Percentiles rank a stretch among this genome's conserved stretches.
Conservation (phyloP, 306 rosid genomes). For the Castanea sativa region DNA sequence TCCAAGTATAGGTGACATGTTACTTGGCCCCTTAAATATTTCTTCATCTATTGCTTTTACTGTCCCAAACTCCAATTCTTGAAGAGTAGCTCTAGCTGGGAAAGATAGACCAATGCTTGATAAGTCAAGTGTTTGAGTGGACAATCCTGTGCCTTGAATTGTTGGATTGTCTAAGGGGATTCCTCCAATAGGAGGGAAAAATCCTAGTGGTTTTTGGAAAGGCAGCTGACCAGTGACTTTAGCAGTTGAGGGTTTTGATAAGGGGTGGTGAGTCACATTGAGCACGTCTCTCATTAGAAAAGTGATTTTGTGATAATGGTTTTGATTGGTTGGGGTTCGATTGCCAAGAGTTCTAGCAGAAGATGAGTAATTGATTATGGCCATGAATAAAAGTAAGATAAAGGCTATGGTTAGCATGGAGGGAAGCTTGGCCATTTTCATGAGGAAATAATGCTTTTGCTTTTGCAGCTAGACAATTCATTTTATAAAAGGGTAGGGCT, state of each 20-base stretch:
- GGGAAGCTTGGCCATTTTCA: conserved; percentile 43
- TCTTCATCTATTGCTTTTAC: conserved; percentile 57
- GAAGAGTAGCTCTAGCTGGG: conserved; percentile 50
- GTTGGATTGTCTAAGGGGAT: conserved; percentile 41
- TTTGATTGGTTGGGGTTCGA: conserved; percentile 37
- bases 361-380: conserved; percentile 25
- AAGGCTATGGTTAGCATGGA: conserved; percentile 15
- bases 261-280: conserved; percentile 23
- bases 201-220: conserved; percentile 52
- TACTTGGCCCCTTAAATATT: conserved; percentile 22
- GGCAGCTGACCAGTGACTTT: conserved; percentile 35
- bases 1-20: conserved; percentile 36
- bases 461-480: not conserved
- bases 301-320: conserved; percentile 40
- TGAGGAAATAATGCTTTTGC: conserved; percentile 13
- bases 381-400: conserved; percentile 23
- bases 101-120: conserved; percentile 56
- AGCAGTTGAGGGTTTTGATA: conserved; percentile 30
- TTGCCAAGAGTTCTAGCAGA: conserved; percentile 49
- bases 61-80: conserved; percentile 58
- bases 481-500: conserved; percentile 16
- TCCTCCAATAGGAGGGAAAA: conserved; percentile 48
- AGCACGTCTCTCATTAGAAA: conserved; percentile 60
- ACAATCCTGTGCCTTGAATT: conserved; percentile 8
- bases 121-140: conserved; percentile 51